Percentiles rank a stretch among this genome's conserved stretches.
phyloP scores from a whole-genome alignment of 352 stramenopile species.

The Globisporangium acanthophoron region DNA sequence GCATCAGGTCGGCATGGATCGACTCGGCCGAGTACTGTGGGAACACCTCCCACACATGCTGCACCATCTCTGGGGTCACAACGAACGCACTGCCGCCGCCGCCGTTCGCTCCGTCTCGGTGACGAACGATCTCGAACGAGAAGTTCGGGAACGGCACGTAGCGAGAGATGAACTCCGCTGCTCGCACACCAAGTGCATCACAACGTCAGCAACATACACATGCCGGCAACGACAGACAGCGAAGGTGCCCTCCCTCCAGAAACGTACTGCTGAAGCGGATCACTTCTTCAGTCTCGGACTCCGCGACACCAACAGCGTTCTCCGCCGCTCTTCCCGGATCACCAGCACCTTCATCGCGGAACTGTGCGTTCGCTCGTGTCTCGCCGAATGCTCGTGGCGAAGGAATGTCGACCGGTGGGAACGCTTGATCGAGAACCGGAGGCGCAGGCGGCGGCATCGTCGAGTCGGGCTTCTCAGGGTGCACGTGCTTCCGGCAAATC shows the following conservation, averaged over 20 bases:
- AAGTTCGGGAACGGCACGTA: conserved; percentile 70
- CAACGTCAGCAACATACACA: conserved; percentile 1
- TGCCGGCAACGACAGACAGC: conserved; percentile 2
- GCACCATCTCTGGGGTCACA: conserved; percentile 67
- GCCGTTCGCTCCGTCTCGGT: conserved; percentile 18
- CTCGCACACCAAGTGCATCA: neutral
- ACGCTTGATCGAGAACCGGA: too few relatives aligned
- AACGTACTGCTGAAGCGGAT: conserved; percentile 75
- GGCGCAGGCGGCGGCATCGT: neutral
- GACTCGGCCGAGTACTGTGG: conserved; percentile 59
- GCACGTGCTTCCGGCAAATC: conserved; percentile 60
- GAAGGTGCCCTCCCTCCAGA: neutral
- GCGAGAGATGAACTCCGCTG: conserved; percentile 62
- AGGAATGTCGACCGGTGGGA: neutral
- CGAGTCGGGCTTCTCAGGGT: conserved; percentile 26
- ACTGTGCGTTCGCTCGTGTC: neutral
- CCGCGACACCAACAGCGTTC: neutral
- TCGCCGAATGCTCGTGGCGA: neutral
- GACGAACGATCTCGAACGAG: conserved; percentile 72
- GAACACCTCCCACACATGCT: conserved; percentile 73
- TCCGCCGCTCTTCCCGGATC: neutral
- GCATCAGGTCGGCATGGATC: conserved; percentile 44
- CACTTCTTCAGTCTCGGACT: conserved; percentile 38
- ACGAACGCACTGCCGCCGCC: conserved; percentile 25
- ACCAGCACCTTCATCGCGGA: neutral